Evolutionary conservation across 176 grass and related monocot genomes (phyloP), one percentile per base, ranked within the genome.

Genomic region (Poa pratensis): DNA sequence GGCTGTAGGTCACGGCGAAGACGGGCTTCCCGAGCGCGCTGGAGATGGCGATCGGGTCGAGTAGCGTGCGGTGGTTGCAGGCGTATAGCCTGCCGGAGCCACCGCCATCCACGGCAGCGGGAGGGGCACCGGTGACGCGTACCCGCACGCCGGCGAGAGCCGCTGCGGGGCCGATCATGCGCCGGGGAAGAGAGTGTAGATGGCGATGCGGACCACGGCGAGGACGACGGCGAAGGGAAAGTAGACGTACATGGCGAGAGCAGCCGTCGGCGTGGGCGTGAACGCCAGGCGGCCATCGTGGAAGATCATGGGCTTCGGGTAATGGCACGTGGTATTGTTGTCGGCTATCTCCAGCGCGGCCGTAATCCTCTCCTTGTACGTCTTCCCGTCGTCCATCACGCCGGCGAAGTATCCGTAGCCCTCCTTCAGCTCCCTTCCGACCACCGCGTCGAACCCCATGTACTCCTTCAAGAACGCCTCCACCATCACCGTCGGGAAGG

Each of bases 51-150:
- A 96, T 39, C 18, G 91, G 84, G 55, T 96, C 91, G 30, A 96
- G 84, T 3, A 96, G 94, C 62, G 89, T 96, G 24, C 91, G 82
- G 84, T 96, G 94, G 83, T 96, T 93, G 89, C 89, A 93, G 39
- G 88, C 74, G 85, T 89, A 93, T 71, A 96, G 82, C 17, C 61
- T 45, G 2, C 78, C 46, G 46, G n/a, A 3, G 11, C 46, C 1
- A 13, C 0, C 46, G 13, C 46, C 13, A 49, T 49, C 46, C 3
- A 49, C 46, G 46, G 46, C 6, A 0, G 60, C 14, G 0, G 58
- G 69, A 16, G 34, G 6, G 23, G 69, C 18, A 5, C 57, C 76
- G 58, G 51, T 52, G 60, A 89, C 83, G 68, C 84, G 80, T 49
- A 85, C 58, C 69, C 32, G 39, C 23, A 92, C 88, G 58, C 89